phyloP scores from a whole-genome alignment of 129 eudicot genomes.

The Saussurea involucrata region DNA sequence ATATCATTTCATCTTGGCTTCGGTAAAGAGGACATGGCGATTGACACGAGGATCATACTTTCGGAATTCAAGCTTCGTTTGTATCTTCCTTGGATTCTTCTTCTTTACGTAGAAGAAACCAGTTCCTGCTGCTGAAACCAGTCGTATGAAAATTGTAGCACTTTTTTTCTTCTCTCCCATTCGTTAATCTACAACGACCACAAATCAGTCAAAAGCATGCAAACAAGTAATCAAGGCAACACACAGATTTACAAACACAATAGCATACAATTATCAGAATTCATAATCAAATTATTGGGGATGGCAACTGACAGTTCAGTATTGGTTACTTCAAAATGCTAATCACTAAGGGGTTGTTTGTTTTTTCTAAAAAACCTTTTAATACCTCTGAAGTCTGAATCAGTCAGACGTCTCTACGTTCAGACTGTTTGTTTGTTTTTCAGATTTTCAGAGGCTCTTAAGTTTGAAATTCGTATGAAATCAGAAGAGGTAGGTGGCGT shows the following conservation, averaged over 20 bases:
- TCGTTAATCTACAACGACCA: slow-evolving; percentile 20
- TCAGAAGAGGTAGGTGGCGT: no score
- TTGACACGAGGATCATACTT: slow-evolving; percentile 95
- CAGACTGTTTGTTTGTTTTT: no score
- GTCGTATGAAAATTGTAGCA: slow-evolving; percentile 61
- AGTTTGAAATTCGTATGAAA: no score
- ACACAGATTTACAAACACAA: not conserved
- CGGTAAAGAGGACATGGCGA: slow-evolving; percentile 84
- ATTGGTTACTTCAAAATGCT: not conserved
- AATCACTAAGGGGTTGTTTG: no score
- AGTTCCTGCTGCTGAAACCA: slow-evolving; percentile 95
- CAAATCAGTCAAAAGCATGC: slow-evolving; percentile 5
- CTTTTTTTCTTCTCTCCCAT: slow-evolving; percentile 94
- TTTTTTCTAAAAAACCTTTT: no score
- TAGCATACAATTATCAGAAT: slow-evolving; percentile 4
- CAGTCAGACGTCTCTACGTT: no score
- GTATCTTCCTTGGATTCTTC: slow-evolving; percentile 82
- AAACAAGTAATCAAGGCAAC: not conserved
- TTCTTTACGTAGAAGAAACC: slow-evolving; percentile 91
- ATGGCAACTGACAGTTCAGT: not conserved
- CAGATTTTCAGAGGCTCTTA: no score
- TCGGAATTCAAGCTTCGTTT: slow-evolving; percentile 75
- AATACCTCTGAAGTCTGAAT: no score
- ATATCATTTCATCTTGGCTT: slow-evolving; percentile 83
- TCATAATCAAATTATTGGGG: not conserved